Evolutionary conservation across 2,329 filamentous ascomycete genomes (phyloP), one percentile per base, ranked within the genome.

Genomic region (Epichloe glyceriae): DNA sequence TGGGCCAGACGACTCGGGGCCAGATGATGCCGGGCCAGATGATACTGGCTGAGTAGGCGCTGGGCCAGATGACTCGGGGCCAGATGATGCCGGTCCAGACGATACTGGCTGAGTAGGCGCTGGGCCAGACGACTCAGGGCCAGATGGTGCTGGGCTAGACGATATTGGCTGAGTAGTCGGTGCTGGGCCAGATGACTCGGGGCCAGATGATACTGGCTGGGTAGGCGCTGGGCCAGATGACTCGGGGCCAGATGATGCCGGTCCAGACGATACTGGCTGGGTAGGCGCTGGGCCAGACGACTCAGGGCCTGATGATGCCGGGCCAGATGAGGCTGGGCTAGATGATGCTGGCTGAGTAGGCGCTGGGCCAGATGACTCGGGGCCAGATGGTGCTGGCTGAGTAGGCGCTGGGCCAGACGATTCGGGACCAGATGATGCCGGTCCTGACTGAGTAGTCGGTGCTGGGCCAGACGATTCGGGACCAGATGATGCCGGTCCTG

Each of bases 391-490:
- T 11, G n/a, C n/a, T n/a, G n/a, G n/a, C n/a, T n/a, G n/a, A n/a
- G n/a, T n/a, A n/a, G n/a, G n/a, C n/a, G 17, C 6, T 10, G 5
- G 4, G 1, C 45, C 14, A 1, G 45, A 47, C 1, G 22, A 22
- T 22, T 20, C 15, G 20, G 44, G 5, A 3, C 10, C 10, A 15
- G 44, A 46, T 17, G 20, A 12, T 5, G 43, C 17, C 15, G 30
- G 12, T 0, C 43, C n/a, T 0, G 22, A 26, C 0, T n/a, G n/a
- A n/a, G n/a, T n/a, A n/a, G n/a, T n/a, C n/a, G 22, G 6, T 12
- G 15, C 19, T 15, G 17, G 17, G n/a, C 37, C 15, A 14, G 46
- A 48, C 5, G 26, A 34, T 22, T 2, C 4, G n/a, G n/a, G n/a
- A n/a, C n/a, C n/a, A n/a, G n/a, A n/a, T n/a, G n/a, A n/a, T n/a